phyloP scores from a whole-genome alignment of 2,329 filamentous ascomycete species.

The Neoarthrinium moseri region DNA sequence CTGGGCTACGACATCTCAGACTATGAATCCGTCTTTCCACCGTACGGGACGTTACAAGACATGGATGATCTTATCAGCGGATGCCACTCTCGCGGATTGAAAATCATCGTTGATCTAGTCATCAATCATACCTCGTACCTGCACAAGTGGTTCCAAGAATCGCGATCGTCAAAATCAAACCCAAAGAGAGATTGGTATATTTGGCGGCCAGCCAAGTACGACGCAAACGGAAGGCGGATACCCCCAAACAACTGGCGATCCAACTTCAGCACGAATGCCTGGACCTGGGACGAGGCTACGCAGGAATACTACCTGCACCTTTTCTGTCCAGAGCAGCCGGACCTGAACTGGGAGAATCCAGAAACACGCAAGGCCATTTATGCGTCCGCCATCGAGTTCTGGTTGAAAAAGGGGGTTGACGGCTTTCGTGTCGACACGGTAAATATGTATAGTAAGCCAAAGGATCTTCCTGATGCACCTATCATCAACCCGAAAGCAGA shows the following conservation, averaged over 20 bases:
- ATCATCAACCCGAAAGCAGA: slow-evolving; percentile 31
- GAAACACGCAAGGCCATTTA: slow-evolving; percentile 65
- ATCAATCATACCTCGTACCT: slow-evolving; percentile 30
- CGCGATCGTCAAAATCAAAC: slow-evolving; percentile 45
- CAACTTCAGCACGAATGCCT: slow-evolving; percentile 42
- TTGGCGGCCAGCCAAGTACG: slow-evolving; percentile 45
- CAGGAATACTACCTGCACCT: slow-evolving; percentile 63
- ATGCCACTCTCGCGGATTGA: slow-evolving; percentile 4
- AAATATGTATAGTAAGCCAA: slow-evolving; percentile 65
- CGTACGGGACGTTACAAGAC: slow-evolving; percentile 8
- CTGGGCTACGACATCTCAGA: slow-evolving; percentile 67
- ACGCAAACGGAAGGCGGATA: slow-evolving; percentile 28
- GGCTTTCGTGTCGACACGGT: slow-evolving; percentile 69
- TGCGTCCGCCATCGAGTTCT: slow-evolving; percentile 68
- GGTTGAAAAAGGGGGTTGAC: slow-evolving; percentile 67
- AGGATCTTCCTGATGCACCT: slow-evolving; percentile 51
- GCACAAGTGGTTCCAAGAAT: slow-evolving; percentile 59
- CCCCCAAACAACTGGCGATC: slow-evolving; percentile 45
- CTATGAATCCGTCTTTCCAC: slow-evolving; percentile 35
- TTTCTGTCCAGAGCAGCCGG: slow-evolving; percentile 70
- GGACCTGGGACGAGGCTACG: slow-evolving; percentile 49
- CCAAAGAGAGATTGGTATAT: slow-evolving; percentile 56
- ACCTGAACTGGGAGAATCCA: slow-evolving; percentile 75
- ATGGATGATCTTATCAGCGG: slow-evolving; percentile 10
- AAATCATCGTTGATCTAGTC: slow-evolving; percentile 24